Evolutionary conservation across 176 grass and related monocot genomes (phyloP), one percentile per base, ranked within the genome.

Genomic region (Ananas comosus): DNA sequence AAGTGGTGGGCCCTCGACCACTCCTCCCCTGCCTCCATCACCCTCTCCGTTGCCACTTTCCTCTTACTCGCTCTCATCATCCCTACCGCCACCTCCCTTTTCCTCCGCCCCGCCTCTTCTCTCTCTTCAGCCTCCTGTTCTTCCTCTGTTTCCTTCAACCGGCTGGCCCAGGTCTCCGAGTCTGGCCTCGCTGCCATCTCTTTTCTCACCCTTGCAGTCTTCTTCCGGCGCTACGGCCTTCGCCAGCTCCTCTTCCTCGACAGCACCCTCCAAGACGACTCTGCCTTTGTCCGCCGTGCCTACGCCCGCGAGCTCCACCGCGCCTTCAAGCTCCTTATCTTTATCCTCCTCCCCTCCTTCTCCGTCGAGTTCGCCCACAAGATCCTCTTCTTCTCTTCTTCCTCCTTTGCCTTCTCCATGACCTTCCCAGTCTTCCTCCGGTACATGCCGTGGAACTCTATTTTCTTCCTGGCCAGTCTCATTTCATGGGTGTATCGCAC

Each of bases 401-500:
- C 81, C n/a, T 63, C 75, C 11, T 70, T 92, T 2, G 28, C 72
- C 21, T 52, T 82, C 13, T 53, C 64, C 1, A 4, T 72, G 4
- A 13, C 68, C 6, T 23, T 64, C 48, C 65, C 48, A 13, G 1
- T 78, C 23, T 14, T 23, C 12, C 12, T 2, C 9, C 13, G 1
- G 13, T 11, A 18, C 17, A 1, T 65, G 27, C 80, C 88, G 50
- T 92, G 86, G 86, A 70, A 63, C 49, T 73, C 75, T 29, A 21
- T 85, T 54, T 79, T 85, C 19, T 81, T 90, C 67, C 50, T 80
- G 1, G 82, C 83, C 13, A 90, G 79, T 56, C 66, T 97, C 51
- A 71, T 70, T 58, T 90, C 93, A 59, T 97, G 93, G 94, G 84
- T 92, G 58, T 97, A 97, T 77, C 72, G 86, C 13, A 92, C 94